These are phyloP conservation scores for Termitomyces sp. DNA, from an alignment of 768 basidiomycete genomes.

Conservation along the genomic window DNA sequence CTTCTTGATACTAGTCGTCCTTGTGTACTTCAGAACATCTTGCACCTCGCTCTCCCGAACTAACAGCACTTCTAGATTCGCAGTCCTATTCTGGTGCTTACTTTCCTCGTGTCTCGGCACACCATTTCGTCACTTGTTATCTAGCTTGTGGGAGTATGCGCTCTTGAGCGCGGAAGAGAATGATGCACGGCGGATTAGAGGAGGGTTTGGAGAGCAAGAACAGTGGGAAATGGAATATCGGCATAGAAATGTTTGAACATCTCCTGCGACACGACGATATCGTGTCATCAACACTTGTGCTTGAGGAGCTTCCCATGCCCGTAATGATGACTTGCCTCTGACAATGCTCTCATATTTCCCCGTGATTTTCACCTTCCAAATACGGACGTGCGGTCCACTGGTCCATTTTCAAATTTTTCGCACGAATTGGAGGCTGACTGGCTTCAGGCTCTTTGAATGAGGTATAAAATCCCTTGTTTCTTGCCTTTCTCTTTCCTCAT, in stretches of 20 bases:
- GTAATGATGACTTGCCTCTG: too few relatives aligned
- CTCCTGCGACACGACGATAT: background rate
- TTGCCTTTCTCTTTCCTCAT: conserved; percentile 1
- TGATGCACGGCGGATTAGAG: conserved; percentile 22
- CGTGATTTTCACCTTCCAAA: background rate
- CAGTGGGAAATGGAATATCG: conserved; percentile 55
- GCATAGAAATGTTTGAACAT: conserved; percentile 17
- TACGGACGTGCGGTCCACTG: conserved; percentile 5
- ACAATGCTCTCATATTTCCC: background rate
- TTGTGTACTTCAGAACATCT: conserved; percentile 29
- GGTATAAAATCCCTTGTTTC: conserved; percentile 6
- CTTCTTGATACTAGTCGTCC: conserved; percentile 38
- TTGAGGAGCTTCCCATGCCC: background rate
- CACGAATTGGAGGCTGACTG: conserved; percentile 1
- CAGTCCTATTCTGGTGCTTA: conserved; percentile 57
- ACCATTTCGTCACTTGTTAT: conserved; percentile 36
- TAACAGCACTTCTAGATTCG: conserved; percentile 26
- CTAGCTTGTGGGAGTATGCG: conserved; percentile 42
- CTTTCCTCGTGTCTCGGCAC: conserved; percentile 63
- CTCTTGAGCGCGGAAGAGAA: conserved; percentile 32
- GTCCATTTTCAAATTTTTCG: background rate
- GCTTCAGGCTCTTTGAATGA: background rate
- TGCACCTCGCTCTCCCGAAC: conserved; percentile 2
- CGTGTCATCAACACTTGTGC: background rate
- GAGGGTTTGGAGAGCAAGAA: conserved; percentile 39